Conservation (phyloP, 2,329 filamentous ascomycete species). For the Sporothrix humicola region DNA sequence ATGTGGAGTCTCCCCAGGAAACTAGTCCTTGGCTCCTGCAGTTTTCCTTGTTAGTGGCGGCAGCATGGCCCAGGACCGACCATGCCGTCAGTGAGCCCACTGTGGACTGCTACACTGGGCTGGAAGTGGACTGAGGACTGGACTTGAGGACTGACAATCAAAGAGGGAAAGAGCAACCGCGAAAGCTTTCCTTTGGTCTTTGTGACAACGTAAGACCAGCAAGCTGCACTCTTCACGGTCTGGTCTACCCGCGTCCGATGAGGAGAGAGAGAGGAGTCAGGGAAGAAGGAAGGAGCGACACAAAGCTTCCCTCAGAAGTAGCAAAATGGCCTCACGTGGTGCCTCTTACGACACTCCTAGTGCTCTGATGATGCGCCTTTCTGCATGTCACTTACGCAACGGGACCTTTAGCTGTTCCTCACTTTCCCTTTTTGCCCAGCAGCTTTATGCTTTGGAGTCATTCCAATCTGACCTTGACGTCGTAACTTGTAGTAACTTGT, state of each 20-base stretch:
- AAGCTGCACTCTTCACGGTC: neutral
- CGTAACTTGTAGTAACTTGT: neutral
- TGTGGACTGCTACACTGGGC: slow-evolving; percentile 2
- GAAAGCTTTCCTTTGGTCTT: neutral
- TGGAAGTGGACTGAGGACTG: slow-evolving; percentile 26
- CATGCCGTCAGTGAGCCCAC: slow-evolving; percentile 32
- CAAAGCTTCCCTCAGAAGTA: neutral
- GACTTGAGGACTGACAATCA: too few species aligned
- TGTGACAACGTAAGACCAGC: slow-evolving; percentile 8
- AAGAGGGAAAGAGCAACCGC: slow-evolving; percentile 14
- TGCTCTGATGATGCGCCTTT: slow-evolving; percentile 18
- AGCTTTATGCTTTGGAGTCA: neutral
- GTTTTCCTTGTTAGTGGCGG: slow-evolving; percentile 26
- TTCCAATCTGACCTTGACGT: too few species aligned
- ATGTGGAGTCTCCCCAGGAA: slow-evolving; percentile 32
- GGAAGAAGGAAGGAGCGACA: neutral
- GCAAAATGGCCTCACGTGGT: slow-evolving; percentile 28
- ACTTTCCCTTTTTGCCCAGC: neutral
- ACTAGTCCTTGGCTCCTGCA: slow-evolving; percentile 31
- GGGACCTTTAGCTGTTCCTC: slow-evolving; percentile 10
- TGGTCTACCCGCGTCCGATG: slow-evolving; percentile 21
- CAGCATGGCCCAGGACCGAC: slow-evolving; percentile 27
- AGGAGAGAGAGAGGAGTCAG: neutral
- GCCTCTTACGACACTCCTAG: slow-evolving; percentile 1
- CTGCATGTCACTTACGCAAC: slow-evolving; percentile 17